Evolutionary conservation across 345 rosid species (phyloP).

Genomic region (Populus pruinosa): DNA sequence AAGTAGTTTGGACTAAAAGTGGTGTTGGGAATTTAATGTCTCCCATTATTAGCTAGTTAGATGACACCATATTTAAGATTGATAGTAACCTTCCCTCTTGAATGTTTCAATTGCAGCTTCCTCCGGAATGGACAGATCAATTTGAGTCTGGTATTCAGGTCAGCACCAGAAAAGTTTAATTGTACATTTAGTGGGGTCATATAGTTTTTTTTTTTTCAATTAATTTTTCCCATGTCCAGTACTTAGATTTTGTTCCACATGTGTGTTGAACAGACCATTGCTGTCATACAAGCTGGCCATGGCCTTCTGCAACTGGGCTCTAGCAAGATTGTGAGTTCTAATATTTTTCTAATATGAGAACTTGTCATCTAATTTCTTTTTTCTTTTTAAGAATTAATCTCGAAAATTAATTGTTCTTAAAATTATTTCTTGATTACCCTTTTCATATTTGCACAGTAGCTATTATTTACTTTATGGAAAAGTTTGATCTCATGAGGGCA

Average conservation of each 20-base stretch:
- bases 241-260: slow-evolving; percentile 7
- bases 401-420: neutral
- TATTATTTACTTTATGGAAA: neutral
- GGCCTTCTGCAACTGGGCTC: slow-evolving; percentile 95
- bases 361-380: neutral
- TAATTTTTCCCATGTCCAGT: neutral
- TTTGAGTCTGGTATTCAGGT: slow-evolving; percentile 99
- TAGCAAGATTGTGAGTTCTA: slow-evolving; percentile 80
- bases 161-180: slow-evolving; percentile 8
- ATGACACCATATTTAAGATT: slow-evolving; percentile 26
- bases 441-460: neutral
- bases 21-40: slow-evolving; percentile 9
- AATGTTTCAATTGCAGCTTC: slow-evolving; percentile 64
- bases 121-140: slow-evolving; percentile 98
- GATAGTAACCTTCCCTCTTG: slow-evolving; percentile 25
- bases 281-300: slow-evolving; percentile 99
- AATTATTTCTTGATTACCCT: neutral
- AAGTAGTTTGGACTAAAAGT: neutral
- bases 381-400: neutral
- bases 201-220: neutral
- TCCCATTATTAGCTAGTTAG: slow-evolving; percentile 19
- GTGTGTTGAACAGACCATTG: slow-evolving; percentile 65
- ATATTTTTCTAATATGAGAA: neutral
- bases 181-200: slow-evolving; percentile 1
- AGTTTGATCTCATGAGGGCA: slow-evolving; percentile 4